Evolutionary conservation across 2,329 filamentous ascomycete genomes (phyloP).

Genomic region (Aspergillus pseudotamarii): DNA sequence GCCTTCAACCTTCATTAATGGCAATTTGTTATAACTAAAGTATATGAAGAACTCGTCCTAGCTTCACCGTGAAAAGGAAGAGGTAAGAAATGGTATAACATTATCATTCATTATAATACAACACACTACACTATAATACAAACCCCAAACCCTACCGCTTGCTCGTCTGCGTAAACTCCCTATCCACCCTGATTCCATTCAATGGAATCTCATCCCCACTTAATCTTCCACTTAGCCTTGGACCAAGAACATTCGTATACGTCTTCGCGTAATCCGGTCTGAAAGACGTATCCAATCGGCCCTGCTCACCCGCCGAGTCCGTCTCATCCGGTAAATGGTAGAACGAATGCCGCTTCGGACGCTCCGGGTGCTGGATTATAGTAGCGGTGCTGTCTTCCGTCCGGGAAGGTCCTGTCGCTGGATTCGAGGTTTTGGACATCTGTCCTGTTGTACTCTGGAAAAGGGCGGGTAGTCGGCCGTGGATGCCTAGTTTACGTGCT

Average conservation of each 20-base stretch:
- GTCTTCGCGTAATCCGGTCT: constrained; percentile 23
- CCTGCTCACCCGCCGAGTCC: constrained; percentile 9
- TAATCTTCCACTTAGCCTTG: constrained; percentile 2
- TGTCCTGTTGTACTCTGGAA: constrained; percentile 14
- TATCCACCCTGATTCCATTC: constrained; percentile 24
- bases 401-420: not conserved
- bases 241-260: constrained; percentile 20
- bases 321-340: constrained; percentile 22
- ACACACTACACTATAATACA: not conserved
- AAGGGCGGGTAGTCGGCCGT: constrained; percentile 15
- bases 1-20: too few species aligned
- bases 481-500: constrained; percentile 23
- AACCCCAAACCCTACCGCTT: not conserved
- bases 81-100: not conserved
- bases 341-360: constrained; percentile 20
- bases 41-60: too few species aligned
- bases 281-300: constrained; percentile 14
- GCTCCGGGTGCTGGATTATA: constrained; percentile 3
- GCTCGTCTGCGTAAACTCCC: constrained; percentile 19
- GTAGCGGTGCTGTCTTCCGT: constrained; percentile 4
- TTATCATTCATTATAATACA: not conserved
- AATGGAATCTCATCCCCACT: constrained; percentile 24
- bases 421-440: constrained; percentile 10
- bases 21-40: too few species aligned
- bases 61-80: too few species aligned